Conservation (phyloP, 805 yeast genomes). For the Deakozyma indianensis region DNA sequence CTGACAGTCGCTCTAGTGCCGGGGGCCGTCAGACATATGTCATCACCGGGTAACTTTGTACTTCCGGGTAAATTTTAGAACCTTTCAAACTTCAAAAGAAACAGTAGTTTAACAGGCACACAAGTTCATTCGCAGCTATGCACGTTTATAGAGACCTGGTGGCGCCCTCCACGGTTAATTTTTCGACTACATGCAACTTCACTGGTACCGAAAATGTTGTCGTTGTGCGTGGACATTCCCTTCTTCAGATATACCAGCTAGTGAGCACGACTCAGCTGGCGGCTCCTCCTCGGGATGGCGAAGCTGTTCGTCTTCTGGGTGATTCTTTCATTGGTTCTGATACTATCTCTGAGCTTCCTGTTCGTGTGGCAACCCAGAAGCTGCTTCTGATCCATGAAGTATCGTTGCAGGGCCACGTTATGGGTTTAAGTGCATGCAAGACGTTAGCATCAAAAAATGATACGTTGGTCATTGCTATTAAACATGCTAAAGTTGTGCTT, state of each 20-base stretch:
- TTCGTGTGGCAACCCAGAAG: constrained; percentile 14
- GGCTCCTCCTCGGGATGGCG: constrained; percentile 7
- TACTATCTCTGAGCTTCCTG: constrained; percentile 12
- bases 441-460: constrained; percentile 35
- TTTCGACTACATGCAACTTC: constrained; percentile 31
- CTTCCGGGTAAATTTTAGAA: too few species aligned
- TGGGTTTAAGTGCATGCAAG: constrained; percentile 38
- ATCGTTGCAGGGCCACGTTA: constrained; percentile 54
- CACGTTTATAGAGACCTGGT: constrained; percentile 66
- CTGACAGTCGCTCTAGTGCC: neutral
- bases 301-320: constrained; percentile 11
- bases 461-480: constrained; percentile 50
- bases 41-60: neutral
- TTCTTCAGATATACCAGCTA: constrained; percentile 47
- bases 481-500: constrained; percentile 63
- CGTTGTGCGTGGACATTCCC: constrained; percentile 48
- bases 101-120: too few species aligned
- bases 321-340: constrained; percentile 14
- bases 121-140: too few species aligned
- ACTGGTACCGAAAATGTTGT: constrained; percentile 36
- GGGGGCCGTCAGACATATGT: neutral
- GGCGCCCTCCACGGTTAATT: constrained; percentile 61
- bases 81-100: too few species aligned
- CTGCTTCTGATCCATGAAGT: constrained; percentile 45
- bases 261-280: constrained; percentile 9